phyloP scores from a whole-genome alignment of 441 rosid genomes.

The Lepidium campestre region DNA sequence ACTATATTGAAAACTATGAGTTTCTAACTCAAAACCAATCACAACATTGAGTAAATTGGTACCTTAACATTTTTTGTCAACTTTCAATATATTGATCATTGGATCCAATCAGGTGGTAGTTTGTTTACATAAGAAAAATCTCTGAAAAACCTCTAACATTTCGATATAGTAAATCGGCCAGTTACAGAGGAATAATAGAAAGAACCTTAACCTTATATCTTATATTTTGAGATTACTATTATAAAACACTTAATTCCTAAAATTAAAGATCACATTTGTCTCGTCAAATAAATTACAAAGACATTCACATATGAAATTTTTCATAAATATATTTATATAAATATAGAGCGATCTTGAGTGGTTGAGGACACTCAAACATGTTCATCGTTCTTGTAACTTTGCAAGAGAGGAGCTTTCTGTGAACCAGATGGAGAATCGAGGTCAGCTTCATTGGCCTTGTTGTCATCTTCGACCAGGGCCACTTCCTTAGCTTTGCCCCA shows the following conservation, averaged over 20 bases:
- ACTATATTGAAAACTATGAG: too few species aligned
- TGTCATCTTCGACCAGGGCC: constrained; percentile 37
- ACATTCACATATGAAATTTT: constrained; percentile 6
- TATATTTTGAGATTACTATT: not conserved
- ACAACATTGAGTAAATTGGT: too few species aligned
- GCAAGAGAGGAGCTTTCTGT: constrained; percentile 53
- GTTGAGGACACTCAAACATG: constrained; percentile 15
- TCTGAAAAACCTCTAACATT: too few species aligned
- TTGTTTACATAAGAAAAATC: too few species aligned
- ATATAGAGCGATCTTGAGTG: not conserved
- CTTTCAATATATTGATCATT: too few species aligned
- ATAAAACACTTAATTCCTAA: constrained; percentile 9
- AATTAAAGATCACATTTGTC: constrained; percentile 6
- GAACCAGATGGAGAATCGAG: constrained; percentile 22
- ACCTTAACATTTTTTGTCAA: too few species aligned
- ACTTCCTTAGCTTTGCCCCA: constrained; percentile 78
- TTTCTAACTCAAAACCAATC: too few species aligned
- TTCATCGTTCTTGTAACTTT: constrained; percentile 36
- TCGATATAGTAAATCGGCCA: too few species aligned
- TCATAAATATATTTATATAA: not conserved
- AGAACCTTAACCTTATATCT: too few species aligned
- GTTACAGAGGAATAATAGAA: too few species aligned
- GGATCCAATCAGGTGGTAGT: too few species aligned
- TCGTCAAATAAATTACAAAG: constrained; percentile 15
- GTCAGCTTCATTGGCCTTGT: constrained; percentile 8